Base-by-base conservation (phyloP, 2,329 filamentous ascomycete species). In the Mollisiaceae sp. region DNA sequence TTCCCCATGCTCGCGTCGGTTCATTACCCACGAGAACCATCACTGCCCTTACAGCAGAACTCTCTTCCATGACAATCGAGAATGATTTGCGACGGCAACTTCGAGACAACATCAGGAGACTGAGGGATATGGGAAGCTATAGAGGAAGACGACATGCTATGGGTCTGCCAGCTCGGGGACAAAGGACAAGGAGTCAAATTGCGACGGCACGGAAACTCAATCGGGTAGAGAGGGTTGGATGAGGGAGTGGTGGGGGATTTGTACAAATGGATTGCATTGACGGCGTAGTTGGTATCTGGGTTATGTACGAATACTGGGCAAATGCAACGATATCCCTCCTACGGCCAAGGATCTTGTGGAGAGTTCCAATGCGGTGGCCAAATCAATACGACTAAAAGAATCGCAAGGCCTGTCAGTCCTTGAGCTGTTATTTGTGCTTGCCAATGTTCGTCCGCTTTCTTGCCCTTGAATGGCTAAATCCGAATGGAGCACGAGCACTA, bases 31-130 rank as follows among this genome's bases (percentile, higher is more conserved):
- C 89, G 66, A 89, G 91, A 77, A 94, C 93, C 67, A 82, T 97
- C 71, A 89, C 92, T 60, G 90, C 91, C 61, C 83, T 99, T 67
- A 95, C 91, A 24, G 91, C 91, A 59, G 92, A 97, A 75, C 83
- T 99, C 47, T 92, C 93, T 18, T 89, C 89, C 62, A 94, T 99
- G 92, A 97, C 91, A 66, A 92, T 98, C 74, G 95, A 97, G 79
- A 97, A 91, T 78, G 94, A 98, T 74, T 84, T 96, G 69, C 84
- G 88, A 74, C 86, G 91, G 76, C 82, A 92, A 65, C 80, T 97
- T 43, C 85, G 90, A 74, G 92, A 97, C 59, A 95, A 98, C 75
- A 97, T 99, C 72, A 84, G 84, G 76, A 84, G 94, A 66, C 75
- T 99, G 78, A 92, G 91, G 77, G 94, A 97, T 74, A 97, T 97